Evolutionary conservation across 768 basidiomycete species (phyloP), one percentile per base, ranked within the genome.

Genomic region (Boletus patriciae): DNA sequence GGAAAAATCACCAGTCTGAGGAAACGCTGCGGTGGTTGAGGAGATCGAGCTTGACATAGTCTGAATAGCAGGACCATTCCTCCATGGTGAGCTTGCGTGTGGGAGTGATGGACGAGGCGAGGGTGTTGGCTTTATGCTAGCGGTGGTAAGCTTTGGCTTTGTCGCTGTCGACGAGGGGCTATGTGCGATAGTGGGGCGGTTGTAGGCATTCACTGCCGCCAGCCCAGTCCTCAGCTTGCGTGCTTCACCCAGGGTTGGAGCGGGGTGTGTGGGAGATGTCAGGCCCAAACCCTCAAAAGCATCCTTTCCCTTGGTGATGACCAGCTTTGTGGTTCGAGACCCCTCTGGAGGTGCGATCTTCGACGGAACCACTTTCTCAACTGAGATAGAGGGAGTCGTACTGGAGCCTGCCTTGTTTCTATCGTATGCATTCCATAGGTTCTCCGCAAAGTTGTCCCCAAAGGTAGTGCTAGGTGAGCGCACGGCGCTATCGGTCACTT

Each of bases 261-360:
- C 76, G 4, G 82, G 76, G 49, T 75, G 77, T 27, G 72, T 63
- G n/a, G 78, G 70, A 29, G 72, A 65, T 55, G 73, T 69, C 21
- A 88, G 67, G 9, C 83, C 89, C 45, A 93, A 73, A 12, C 87
- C 90, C 36, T 89, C 88, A 59, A 93, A 93, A 6, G 91, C 92
- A 66, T 93, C 91, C 61, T 80, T 87, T 19, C 77, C 77, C 51
- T 70, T 77, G 51, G 65, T 64, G 40, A 74, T 57, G 41, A 65
- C n/a, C 31, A 73, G 61, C 52, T 64, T 72, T 10, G 70, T 72
- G 23, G 57, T 62, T 45, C 70, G 70, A 44, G 72, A 72, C 10
- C 70, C 72, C 31, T 72, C 72, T 13, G 54, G 68, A 49, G 67
- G 64, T 27, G 60, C 62, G 19, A 72, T 60, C 45, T 64, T 73